Base-by-base conservation (phyloP, 2,329 filamentous ascomycete genomes). In the Apiospora aurea region DNA sequence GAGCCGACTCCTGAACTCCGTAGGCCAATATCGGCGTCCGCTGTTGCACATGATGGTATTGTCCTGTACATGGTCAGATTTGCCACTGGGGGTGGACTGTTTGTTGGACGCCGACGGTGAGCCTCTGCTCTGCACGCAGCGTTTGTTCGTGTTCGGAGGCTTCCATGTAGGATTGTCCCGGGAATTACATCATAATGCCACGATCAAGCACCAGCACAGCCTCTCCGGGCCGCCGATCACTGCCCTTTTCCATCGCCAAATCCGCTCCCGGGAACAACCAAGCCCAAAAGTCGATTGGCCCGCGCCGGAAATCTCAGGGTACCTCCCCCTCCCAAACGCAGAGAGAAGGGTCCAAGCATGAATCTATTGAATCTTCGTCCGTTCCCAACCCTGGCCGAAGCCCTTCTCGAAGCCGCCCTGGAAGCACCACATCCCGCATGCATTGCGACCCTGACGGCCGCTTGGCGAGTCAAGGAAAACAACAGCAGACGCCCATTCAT, bases 361-460 rank as follows among this genome's bases (percentile, higher is more conserved):
- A 46, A 49, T 47, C 67, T 69, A 69, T 69, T 69, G 67, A 49
- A 49, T 47, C 29, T 29, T 49, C 41, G 43, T 47, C 66, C 18
- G 41, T 34, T 38, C 53, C 53, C 53, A n/a, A 64, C 34, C 34
- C 43, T 69, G 67, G 67, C 67, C 46, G 26, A n/a, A 49, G 29
- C 24, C 43, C 67, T 69, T 69, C 67, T 49, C 44, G 67, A 69
- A 69, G 67, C 67, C 44, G 34, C 29, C 67, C 67, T 64, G 57
- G 57, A 64, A 64, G 67, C 24, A 68, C 44, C 18, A 34, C 67
- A 47, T 69, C 47, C 67, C 44, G 44, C 44, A 49, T 34, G 44
- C 67, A 38, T 34, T 69, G 67, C 67, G 38, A 69, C 67, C 44
- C 47, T 69, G 34, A 47, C 67, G 67, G 57, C 4, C 57, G 57